Percentiles rank a stretch among this genome's conserved stretches.
Evolutionary conservation across 1,139 yeast genomes (phyloP).

Genomic region (Zygoascus hellenicus): DNA sequence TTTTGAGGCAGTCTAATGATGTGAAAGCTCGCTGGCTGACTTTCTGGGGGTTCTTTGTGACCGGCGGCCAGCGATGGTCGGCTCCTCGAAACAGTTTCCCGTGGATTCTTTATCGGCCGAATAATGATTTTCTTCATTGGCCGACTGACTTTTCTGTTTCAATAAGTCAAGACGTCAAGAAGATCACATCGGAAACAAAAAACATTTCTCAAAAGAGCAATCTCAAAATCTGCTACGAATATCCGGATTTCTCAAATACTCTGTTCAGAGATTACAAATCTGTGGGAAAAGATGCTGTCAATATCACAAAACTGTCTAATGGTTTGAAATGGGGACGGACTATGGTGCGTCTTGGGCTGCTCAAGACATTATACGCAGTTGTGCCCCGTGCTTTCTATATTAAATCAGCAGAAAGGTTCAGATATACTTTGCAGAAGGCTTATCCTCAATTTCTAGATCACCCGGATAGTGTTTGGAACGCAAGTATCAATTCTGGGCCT

Average conservation of each 20-base stretch:
- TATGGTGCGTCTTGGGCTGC: slow-evolving; percentile 3
- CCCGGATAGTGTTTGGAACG: too few species aligned
- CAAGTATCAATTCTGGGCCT: background rate
- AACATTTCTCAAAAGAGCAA: background rate
- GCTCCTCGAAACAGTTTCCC: slow-evolving; percentile 2
- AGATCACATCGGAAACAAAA: background rate
- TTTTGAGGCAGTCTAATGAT: too few species aligned
- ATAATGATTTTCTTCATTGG: slow-evolving; percentile 5
- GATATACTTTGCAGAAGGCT: too few species aligned
- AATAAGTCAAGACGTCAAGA: background rate
- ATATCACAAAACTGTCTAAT: background rate
- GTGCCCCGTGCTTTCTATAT: background rate
- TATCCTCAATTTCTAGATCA: too few species aligned
- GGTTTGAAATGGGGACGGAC: slow-evolving; percentile 5
- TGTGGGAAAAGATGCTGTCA: background rate
- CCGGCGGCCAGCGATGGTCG: background rate
- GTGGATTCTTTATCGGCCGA: slow-evolving; percentile 6
- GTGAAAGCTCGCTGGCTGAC: background rate
- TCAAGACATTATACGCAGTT: slow-evolving; percentile 1
- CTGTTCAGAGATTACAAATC: background rate
- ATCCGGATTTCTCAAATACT: background rate
- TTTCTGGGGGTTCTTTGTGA: slow-evolving; percentile 7
- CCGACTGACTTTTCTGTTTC: background rate
- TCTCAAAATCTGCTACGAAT: background rate
- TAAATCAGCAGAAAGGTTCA: too few species aligned